These are phyloP conservation scores for Omphalotus olearius DNA, from an alignment of 1,284 basidiomycete genomes.

Conservation along the genomic window DNA sequence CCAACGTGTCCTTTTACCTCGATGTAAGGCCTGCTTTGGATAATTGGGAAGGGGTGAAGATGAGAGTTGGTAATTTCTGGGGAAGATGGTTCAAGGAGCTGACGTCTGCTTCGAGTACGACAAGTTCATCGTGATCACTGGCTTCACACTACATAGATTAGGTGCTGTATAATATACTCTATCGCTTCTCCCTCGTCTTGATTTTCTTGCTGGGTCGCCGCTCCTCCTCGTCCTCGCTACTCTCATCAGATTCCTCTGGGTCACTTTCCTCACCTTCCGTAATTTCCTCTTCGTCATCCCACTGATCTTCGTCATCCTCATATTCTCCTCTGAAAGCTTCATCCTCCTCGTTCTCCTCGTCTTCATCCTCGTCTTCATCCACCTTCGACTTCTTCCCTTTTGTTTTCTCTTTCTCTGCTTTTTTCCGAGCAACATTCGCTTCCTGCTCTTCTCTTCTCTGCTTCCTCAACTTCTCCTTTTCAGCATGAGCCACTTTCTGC, in stretches of 20 bases:
- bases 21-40: slow-evolving; percentile 94
- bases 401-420: slow-evolving; percentile 38
- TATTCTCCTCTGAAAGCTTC: slow-evolving; percentile 37
- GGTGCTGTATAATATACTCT: slow-evolving; percentile 4
- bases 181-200: slow-evolving; percentile 21
- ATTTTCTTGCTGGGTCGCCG: slow-evolving; percentile 36
- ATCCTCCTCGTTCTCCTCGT: slow-evolving; percentile 35
- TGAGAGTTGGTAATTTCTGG: slow-evolving; percentile 60
- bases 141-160: not conserved
- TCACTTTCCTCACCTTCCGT: slow-evolving; percentile 55
- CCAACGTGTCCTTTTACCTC: slow-evolving; percentile 79
- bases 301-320: slow-evolving; percentile 42
- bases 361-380: slow-evolving; percentile 34
- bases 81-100: slow-evolving; percentile 30
- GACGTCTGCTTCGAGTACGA: slow-evolving; percentile 14
- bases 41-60: slow-evolving; percentile 83
- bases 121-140: not conserved
- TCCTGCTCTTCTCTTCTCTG: slow-evolving; percentile 84
- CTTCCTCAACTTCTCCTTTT: slow-evolving; percentile 70
- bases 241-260: slow-evolving; percentile 35
- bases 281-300: slow-evolving; percentile 65
- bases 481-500: slow-evolving; percentile 71
- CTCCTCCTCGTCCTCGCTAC: slow-evolving; percentile 36
- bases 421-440: slow-evolving; percentile 81
- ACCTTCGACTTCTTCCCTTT: slow-evolving; percentile 31